Evolutionary conservation across 1,284 basidiomycete genomes (phyloP), one percentile per base, ranked within the genome.

Genomic region (Meripilus lineatus): DNA sequence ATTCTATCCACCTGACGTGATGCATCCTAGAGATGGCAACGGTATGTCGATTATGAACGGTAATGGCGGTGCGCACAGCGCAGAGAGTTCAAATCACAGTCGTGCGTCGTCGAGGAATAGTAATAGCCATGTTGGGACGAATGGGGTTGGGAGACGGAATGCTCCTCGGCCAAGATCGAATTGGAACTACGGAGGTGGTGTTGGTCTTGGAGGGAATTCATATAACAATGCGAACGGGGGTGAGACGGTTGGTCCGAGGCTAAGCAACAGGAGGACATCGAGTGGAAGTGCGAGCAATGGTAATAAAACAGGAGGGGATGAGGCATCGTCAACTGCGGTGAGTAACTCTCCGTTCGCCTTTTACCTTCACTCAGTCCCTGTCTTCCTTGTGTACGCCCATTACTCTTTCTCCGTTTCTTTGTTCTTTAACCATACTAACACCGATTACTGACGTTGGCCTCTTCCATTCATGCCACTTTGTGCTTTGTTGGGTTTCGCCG

Each of bases 101-200:
- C 58, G 66, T 26, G 55, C 59, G 22, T 61, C 63, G 8, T 63
- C 63, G 28, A 53, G 61, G 36, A 65, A 62, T 51, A 58, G 57
- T 50, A 48, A 64, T 51, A 47, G 49, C 43, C 50, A 49, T 30
- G 49, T 63, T 46, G 39, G 49, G 53, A 22, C 61, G 13, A 58
- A 57, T 26, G 58, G 60, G 32, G 53, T 49, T 14, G 47, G 48
- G 5, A 69, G 65, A 43, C 58, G 64, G 11, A 60, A 65, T 42
- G 63, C 67, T n/a, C 70, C 72, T n/a, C 69, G 70, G 44, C 58
- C 68, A 25, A 70, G 77, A 32, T 65, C 69, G 32, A 64, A 77
- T 5, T 86, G 84, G 82, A 84, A 74, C 53, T 84, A 77, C 57
- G 82, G 82, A 4, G 78, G 84, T 49, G 81, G 82, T 6, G 59